These are phyloP conservation scores for Nothopassalora personata DNA, from an alignment of 2,329 filamentous ascomycete species.

Conservation along the genomic window DNA sequence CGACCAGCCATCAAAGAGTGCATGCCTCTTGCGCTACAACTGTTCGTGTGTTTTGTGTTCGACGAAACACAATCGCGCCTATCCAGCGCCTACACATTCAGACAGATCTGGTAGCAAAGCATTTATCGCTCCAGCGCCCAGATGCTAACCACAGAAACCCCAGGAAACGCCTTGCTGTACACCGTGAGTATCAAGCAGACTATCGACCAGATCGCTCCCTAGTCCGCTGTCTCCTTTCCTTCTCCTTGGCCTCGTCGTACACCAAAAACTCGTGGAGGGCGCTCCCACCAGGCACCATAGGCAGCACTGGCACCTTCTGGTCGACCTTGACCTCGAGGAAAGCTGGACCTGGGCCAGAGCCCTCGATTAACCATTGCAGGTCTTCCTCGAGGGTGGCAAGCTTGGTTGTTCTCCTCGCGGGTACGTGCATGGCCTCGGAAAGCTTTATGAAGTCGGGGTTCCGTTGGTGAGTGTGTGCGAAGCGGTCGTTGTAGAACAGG, in stretches of 20 bases:
- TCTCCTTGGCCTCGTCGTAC: slow-evolving; percentile 63
- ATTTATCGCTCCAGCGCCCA: not conserved
- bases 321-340: slow-evolving; percentile 89
- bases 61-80: not conserved
- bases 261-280: slow-evolving; percentile 90
- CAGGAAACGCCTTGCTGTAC: not conserved
- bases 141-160: not conserved
- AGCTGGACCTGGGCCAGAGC: slow-evolving; percentile 72
- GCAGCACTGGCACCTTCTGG: slow-evolving; percentile 84
- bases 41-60: not conserved
- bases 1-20: not conserved
- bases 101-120: not conserved
- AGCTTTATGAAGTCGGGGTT: slow-evolving; percentile 97
- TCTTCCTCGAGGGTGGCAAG: slow-evolving; percentile 71
- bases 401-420: slow-evolving; percentile 65
- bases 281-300: slow-evolving; percentile 88
- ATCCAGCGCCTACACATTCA: not conserved
- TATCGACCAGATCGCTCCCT: slow-evolving; percentile 36
- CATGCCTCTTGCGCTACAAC: not conserved
- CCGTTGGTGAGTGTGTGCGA: slow-evolving; percentile 83
- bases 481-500: slow-evolving; percentile 93
- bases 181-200: not conserved
- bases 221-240: slow-evolving; percentile 34
- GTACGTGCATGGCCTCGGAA: slow-evolving; percentile 83
- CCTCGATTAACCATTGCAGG: slow-evolving; percentile 80